These are phyloP conservation scores for Hemerocallis citrina DNA, from an alignment of 106 monocot genomes.

Conservation along the genomic window DNA sequence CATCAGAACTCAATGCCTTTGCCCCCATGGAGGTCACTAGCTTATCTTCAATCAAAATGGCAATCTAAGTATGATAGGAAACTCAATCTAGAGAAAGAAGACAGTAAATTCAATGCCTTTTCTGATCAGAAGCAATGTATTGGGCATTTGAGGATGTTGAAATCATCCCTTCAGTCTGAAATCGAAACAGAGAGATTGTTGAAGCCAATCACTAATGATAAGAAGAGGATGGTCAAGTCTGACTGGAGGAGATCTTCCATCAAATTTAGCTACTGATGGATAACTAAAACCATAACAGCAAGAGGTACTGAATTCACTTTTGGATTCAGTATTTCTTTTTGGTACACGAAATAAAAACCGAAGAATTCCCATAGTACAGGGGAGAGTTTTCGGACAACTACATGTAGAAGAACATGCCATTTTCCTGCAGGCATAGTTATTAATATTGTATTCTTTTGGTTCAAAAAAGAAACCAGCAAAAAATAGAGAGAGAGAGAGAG, in stretches of 20 bases:
- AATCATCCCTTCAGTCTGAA: conserved; percentile 50
- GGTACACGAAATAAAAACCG: too few relatives aligned
- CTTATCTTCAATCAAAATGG: conserved; percentile 93
- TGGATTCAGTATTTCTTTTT: too few relatives aligned
- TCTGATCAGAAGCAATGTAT: conserved; percentile 40
- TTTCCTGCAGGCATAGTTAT: too few relatives aligned
- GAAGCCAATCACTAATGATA: conserved; percentile 4
- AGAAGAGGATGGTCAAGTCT: not conserved
- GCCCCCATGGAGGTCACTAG: conserved; percentile 89
- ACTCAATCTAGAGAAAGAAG: not conserved
- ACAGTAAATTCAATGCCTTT: not conserved
- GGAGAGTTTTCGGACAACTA: too few relatives aligned
- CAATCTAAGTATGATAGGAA: conserved; percentile 53
- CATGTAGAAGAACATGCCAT: too few relatives aligned
- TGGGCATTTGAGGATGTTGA: conserved; percentile 61
- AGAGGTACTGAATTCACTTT: too few relatives aligned
- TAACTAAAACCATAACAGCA: too few relatives aligned
- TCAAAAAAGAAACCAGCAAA: too few relatives aligned
- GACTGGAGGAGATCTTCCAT: not conserved
- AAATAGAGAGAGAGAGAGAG: too few relatives aligned
- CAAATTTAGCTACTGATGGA: too few relatives aligned
- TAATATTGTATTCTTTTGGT: too few relatives aligned
- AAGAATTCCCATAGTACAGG: too few relatives aligned
- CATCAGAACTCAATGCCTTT: conserved; percentile 89
- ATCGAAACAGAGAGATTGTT: conserved; percentile 21